Evolutionary conservation across 2,329 filamentous ascomycete species (phyloP).

Genomic region (Colletotrichum camelliae): DNA sequence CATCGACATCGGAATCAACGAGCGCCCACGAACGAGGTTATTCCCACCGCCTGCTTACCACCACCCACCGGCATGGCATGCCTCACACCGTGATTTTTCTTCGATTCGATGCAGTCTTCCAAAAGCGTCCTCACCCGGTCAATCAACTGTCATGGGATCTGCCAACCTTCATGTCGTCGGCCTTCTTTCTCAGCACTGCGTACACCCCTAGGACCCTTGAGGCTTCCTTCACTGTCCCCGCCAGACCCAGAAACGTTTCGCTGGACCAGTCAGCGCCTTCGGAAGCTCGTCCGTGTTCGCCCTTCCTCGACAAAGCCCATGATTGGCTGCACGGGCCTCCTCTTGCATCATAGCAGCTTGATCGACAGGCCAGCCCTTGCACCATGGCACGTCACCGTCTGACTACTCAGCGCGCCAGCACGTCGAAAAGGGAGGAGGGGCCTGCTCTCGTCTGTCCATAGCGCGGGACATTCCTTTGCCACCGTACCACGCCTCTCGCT

Average conservation of each 20-base stretch:
- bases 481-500: background rate
- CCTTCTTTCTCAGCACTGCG: background rate
- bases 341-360: background rate
- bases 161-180: background rate
- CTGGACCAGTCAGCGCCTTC: background rate
- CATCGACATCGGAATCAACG: background rate
- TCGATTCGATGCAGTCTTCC: background rate
- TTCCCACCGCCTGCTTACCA: too few relatives aligned
- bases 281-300: background rate
- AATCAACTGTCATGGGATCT: background rate
- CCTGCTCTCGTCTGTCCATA: too few relatives aligned
- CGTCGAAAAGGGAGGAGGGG: background rate
- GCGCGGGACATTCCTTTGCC: background rate
- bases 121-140: background rate
- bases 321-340: background rate
- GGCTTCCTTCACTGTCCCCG: background rate
- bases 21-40: too few relatives aligned
- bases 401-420: background rate
- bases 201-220: background rate
- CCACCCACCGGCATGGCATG: background rate
- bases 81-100: background rate
- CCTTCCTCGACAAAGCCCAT: background rate
- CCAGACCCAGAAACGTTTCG: background rate
- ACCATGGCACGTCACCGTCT: background rate
- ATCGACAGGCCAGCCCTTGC: background rate